These are phyloP conservation scores for Suillus alpinus DNA, from an alignment of 768 basidiomycete species.

Conservation along the genomic window DNA sequence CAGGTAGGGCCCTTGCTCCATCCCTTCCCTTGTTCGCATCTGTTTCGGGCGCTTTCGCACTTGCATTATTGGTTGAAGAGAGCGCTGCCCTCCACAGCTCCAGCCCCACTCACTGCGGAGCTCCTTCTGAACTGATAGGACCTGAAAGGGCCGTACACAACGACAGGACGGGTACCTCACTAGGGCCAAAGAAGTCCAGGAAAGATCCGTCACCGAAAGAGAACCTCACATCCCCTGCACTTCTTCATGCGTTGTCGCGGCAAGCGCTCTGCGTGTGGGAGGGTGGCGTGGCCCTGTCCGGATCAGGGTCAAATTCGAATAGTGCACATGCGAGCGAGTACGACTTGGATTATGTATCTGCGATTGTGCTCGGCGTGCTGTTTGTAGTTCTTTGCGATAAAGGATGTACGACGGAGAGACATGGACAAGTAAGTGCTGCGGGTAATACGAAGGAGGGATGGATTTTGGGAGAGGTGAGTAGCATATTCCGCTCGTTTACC, in stretches of 20 bases:
- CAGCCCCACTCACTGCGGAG: constrained; percentile 2
- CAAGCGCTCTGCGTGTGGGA: constrained; percentile 47
- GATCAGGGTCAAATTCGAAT: background rate
- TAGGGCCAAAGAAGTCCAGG: background rate
- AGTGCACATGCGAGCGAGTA: constrained; percentile 29
- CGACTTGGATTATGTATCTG: constrained; percentile 56
- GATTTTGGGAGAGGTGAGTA: constrained; percentile 1
- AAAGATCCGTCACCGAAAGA: constrained; percentile 21
- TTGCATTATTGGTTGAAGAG: constrained; percentile 46
- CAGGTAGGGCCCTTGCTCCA: constrained; percentile 2
- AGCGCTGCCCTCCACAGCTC: background rate
- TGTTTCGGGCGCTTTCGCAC: constrained; percentile 55
- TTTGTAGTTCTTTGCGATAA: constrained; percentile 52
- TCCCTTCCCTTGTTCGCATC: constrained; percentile 52
- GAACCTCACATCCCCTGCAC: constrained; percentile 30
- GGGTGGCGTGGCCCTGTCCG: constrained; percentile 13
- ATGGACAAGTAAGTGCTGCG: background rate
- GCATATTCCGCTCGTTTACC: background rate
- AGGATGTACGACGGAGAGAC: constrained; percentile 31
- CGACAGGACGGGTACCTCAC: background rate
- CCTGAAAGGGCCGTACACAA: background rate
- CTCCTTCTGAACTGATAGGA: constrained; percentile 13
- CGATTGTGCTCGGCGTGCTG: constrained; percentile 57
- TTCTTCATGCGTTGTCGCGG: constrained; percentile 46
- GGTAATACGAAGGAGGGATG: background rate